Percentiles rank a stretch among this genome's conserved stretches.
These are phyloP conservation scores for Venustampulla echinocandica DNA, from an alignment of 495 filamentous ascomycete genomes.

Conservation along the genomic window DNA sequence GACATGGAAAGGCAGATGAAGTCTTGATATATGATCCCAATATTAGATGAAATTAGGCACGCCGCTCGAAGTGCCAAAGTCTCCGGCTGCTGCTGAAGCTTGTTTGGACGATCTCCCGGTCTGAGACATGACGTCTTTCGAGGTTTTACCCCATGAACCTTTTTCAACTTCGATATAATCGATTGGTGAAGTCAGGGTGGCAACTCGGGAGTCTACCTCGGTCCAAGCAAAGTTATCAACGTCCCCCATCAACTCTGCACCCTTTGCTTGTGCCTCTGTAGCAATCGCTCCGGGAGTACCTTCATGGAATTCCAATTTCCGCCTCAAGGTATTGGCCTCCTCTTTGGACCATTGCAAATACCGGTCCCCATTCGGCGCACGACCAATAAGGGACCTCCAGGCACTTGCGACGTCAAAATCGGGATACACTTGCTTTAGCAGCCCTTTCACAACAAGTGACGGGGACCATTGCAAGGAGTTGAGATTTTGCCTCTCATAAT, in stretches of 20 bases:
- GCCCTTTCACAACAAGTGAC: conserved; percentile 6
- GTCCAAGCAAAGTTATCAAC: neutral
- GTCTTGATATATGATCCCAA: neutral
- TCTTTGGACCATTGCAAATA: neutral
- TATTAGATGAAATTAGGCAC: neutral
- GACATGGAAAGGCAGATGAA: conserved; percentile 50
- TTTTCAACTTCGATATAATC: neutral
- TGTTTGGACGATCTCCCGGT: neutral
- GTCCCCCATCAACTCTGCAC: neutral
- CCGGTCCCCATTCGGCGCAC: neutral
- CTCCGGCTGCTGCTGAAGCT: neutral
- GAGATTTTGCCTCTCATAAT: conserved; percentile 9
- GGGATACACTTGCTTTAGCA: conserved; percentile 7
- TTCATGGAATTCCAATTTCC: conserved; percentile 8
- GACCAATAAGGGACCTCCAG: conserved; percentile 2
- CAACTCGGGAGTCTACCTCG: neutral
- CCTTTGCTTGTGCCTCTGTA: conserved; percentile 3
- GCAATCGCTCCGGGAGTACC: conserved; percentile 1
- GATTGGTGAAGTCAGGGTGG: conserved; percentile 1
- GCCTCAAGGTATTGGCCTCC: neutral
- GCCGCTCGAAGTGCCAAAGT: neutral
- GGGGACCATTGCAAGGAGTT: conserved; percentile 1
- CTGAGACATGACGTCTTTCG: neutral
- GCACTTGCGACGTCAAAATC: conserved; percentile 3
- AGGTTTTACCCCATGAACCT: neutral